Conservation (phyloP, 2,329 filamentous ascomycete species). For the Exophiala oligosperma region DNA sequence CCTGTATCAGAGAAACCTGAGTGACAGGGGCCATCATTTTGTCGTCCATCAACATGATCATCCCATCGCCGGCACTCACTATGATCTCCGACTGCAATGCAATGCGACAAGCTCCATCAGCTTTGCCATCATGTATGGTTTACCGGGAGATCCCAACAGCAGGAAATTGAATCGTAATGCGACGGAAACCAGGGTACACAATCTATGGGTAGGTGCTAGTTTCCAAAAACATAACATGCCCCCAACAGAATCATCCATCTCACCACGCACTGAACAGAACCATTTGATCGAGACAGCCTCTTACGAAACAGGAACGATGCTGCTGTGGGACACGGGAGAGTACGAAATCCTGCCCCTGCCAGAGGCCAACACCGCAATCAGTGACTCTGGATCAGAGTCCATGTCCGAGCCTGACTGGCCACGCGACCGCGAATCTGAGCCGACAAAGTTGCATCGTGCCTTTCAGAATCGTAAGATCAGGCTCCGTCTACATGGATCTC, state of each 20-base stretch:
- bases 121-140: constrained; percentile 64
- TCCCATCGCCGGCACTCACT: constrained; percentile 66
- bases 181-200: constrained; percentile 63
- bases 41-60: constrained; percentile 74
- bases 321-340: constrained; percentile 64
- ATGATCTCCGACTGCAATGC: constrained; percentile 70
- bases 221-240: too few species aligned
- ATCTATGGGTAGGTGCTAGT: constrained; percentile 48
- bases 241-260: too few species aligned
- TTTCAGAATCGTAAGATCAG: constrained; percentile 60
- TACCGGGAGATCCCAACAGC: constrained; percentile 60
- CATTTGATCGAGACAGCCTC: constrained; percentile 63
- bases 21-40: constrained; percentile 56
- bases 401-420: constrained; percentile 31
- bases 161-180: constrained; percentile 57
- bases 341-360: constrained; percentile 55
- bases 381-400: constrained; percentile 6
- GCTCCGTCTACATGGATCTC: constrained; percentile 55
- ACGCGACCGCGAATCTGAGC: constrained; percentile 32
- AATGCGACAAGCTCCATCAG: constrained; percentile 66
- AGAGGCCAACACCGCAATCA: constrained; percentile 29
- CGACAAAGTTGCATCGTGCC: constrained; percentile 50
- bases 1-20: constrained; percentile 51
- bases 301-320: constrained; percentile 54
- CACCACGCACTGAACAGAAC: constrained; percentile 47